Base-by-base conservation (phyloP, 1,139 yeast genomes). In the Scheffersomyces segobiensis region DNA sequence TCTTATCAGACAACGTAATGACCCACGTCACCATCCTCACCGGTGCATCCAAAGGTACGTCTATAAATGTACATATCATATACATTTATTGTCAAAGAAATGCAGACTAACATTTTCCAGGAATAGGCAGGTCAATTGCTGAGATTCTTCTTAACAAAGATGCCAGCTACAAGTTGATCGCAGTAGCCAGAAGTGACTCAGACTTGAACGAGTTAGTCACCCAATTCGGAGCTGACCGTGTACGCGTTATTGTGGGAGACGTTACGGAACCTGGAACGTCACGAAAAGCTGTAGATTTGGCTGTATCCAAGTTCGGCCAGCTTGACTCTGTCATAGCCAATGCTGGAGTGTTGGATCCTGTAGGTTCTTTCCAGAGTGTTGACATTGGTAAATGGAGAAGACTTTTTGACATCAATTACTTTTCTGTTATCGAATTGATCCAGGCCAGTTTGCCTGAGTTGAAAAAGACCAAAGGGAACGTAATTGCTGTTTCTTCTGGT, bases 281-380 rank as follows among this genome's bases (percentile, higher is more conserved):
- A 7, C 61, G 66, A 24, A 60, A 68, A 22, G 83, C 89, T 0
- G 79, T 89, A 18, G 71, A 75, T 0, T 57, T 73, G 22, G 87
- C 93, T 0, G 65, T 83, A 12, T 62, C 68, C 5, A 78, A 78
- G 59, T 88, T 83, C 67, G 95, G 93, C 3, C 76, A 78, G 46
- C 75, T 95, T 52, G 87, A 90, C 66, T 86, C 95, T 0, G 71
- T 92, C 6, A 82, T 95, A 53, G 87, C 93, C 59, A 93, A 95
- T 74, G 98, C 98, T 2, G 98, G 98, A 2, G 86, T 88, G 0
- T 75, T 95, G 60, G 93, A 87, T 26, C 97, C 98, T 0, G 97
- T 93, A 3, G 83, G 83, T 7, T 74, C 80, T 26, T 71, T 92
- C 50, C 87, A 74, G 51, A 69, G 73, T 51, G 81, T 87, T 6